Percentiles rank a stretch among this genome's conserved stretches.
phyloP scores from a whole-genome alignment of 2,329 filamentous ascomycete genomes.

The Aaosphaeria pasadenensis region DNA sequence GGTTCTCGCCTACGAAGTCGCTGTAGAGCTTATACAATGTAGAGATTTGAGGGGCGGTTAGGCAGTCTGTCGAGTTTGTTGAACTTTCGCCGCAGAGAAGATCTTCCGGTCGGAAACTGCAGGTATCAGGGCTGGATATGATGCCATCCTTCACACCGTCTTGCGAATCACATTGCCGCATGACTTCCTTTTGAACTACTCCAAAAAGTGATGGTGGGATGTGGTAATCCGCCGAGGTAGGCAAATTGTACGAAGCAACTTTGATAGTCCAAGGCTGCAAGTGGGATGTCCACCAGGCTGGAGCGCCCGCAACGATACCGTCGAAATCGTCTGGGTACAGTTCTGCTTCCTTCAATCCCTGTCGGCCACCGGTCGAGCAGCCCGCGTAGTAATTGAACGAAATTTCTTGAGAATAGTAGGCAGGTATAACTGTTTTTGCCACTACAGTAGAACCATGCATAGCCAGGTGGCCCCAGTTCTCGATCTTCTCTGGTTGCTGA shows the following conservation, averaged over 20 bases:
- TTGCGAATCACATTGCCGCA: constrained; percentile 51
- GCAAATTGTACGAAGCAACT: constrained; percentile 49
- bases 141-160: constrained; percentile 50
- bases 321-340: constrained; percentile 57
- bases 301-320: constrained; percentile 54
- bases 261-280: constrained; percentile 46
- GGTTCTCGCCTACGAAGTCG: constrained; percentile 41
- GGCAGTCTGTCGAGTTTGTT: constrained; percentile 36
- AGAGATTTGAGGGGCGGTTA: constrained; percentile 43
- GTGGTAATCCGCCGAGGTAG: constrained; percentile 43
- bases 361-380: constrained; percentile 59
- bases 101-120: constrained; percentile 41
- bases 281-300: constrained; percentile 51
- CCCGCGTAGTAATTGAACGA: constrained; percentile 55
- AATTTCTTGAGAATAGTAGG: constrained; percentile 47
- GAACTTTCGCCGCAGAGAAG: constrained; percentile 35
- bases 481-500: constrained; percentile 32
- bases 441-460: constrained; percentile 49
- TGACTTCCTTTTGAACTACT: constrained; percentile 41
- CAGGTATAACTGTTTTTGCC: constrained; percentile 47
- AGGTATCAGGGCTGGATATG: constrained; percentile 45
- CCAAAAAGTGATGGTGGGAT: constrained; percentile 45
- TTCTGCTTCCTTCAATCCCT: constrained; percentile 56
- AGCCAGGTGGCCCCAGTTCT: constrained; percentile 39
- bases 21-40: constrained; percentile 43